Percentiles rank a stretch among this genome's conserved stretches.
These are phyloP conservation scores for Ensete ventricosum DNA, from an alignment of 176 grass and related monocot species.

Conservation along the genomic window DNA sequence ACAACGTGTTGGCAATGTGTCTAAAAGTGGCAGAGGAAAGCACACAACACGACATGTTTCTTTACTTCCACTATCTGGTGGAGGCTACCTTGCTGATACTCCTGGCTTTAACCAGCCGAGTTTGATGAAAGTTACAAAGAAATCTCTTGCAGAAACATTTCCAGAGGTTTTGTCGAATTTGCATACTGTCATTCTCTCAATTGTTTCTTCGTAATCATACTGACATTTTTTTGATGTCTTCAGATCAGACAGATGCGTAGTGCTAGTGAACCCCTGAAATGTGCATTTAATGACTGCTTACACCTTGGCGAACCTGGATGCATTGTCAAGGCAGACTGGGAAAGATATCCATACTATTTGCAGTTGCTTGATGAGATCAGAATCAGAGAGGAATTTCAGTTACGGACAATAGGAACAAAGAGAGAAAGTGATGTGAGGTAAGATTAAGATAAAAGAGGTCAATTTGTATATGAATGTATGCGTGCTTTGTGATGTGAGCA, in stretches of 20 bases:
- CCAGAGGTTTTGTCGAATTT: constrained; percentile 49
- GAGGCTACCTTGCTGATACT: constrained; percentile 90
- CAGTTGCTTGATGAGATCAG: constrained; percentile 98
- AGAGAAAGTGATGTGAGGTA: constrained; percentile 87
- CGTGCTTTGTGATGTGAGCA: background rate
- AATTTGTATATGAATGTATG: background rate
- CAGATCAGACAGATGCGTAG: constrained; percentile 67
- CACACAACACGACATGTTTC: constrained; percentile 96
- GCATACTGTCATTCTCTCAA: background rate
- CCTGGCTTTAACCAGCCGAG: constrained; percentile 97
- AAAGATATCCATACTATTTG: constrained; percentile 92
- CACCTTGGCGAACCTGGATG: constrained; percentile 89
- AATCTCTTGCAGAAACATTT: constrained; percentile 61
- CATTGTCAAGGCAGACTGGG: constrained; percentile 77
- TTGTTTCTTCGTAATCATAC: background rate
- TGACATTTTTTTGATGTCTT: constrained; percentile 19
- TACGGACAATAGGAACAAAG: constrained; percentile 91
- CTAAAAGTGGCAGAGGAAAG: constrained; percentile 92
- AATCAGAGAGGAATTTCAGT: constrained; percentile 83
- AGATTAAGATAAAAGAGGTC: background rate
- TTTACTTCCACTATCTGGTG: constrained; percentile 62
- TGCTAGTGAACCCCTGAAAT: constrained; percentile 54
- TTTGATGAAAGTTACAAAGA: constrained; percentile 87
- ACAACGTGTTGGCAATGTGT: constrained; percentile 85
- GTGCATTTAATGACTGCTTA: constrained; percentile 79